These are phyloP conservation scores for Actinomucor elegans DNA, from an alignment of 371 early-diverging fungal species.

Conservation along the genomic window DNA sequence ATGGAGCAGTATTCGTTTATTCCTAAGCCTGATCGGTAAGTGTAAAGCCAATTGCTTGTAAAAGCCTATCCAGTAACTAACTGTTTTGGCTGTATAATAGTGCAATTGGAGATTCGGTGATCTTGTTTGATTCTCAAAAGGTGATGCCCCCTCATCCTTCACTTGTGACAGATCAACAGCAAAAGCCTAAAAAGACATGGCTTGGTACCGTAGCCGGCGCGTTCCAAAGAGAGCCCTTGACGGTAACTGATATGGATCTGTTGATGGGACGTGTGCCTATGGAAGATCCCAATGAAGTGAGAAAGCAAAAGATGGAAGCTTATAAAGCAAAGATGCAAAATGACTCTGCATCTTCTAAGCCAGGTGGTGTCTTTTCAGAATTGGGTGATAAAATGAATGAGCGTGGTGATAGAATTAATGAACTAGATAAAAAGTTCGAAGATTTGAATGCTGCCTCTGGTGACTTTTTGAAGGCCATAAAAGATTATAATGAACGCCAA, in stretches of 20 bases:
- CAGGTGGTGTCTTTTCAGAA: conserved; percentile 46
- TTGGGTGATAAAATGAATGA: conserved; percentile 54
- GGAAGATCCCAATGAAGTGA: conserved; percentile 15
- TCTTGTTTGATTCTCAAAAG: conserved; percentile 39
- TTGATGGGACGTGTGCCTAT: conserved; percentile 27
- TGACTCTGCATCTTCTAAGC: background rate
- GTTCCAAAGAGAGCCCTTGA: conserved; percentile 44
- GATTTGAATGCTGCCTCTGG: conserved; percentile 55
- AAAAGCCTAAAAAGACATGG: conserved; percentile 38
- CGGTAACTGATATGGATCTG: conserved; percentile 46
- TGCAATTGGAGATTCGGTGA: conserved; percentile 33
- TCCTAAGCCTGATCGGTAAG: conserved; percentile 30
- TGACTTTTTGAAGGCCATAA: conserved; percentile 53
- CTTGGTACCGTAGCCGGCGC: conserved; percentile 48
- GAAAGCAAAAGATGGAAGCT: conserved; percentile 16
- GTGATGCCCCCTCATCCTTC: conserved; percentile 47
- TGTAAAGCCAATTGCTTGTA: too few relatives aligned
- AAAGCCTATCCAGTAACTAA: too few relatives aligned
- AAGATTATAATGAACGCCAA: conserved; percentile 57
- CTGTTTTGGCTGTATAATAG: too few relatives aligned
- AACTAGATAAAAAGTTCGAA: conserved; percentile 51
- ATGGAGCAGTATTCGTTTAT: conserved; percentile 40
- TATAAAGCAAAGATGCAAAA: conserved; percentile 15
- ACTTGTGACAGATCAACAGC: conserved; percentile 6
- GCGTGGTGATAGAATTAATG: conserved; percentile 51